These are phyloP conservation scores for Inosperma sp. DNA, from an alignment of 768 basidiomycete genomes.

Conservation along the genomic window DNA sequence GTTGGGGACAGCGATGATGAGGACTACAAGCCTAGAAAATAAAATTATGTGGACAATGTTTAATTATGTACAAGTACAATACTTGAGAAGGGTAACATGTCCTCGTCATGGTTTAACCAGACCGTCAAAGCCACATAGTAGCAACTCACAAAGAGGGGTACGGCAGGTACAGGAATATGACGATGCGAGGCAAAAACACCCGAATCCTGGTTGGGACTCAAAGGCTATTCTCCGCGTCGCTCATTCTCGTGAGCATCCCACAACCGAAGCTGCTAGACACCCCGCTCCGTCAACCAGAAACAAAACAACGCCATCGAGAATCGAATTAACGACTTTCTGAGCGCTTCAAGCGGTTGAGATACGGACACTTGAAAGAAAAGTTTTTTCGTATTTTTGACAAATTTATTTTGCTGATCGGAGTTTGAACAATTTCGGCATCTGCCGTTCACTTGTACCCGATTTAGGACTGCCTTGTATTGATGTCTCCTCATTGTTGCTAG, in stretches of 20 bases:
- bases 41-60: conserved; percentile 1
- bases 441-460: not conserved
- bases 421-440: not conserved
- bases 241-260: conserved; percentile 42
- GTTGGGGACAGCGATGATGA: conserved; percentile 57
- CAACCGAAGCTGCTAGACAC: conserved; percentile 33
- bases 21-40: conserved; percentile 25
- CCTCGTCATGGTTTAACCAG: conserved; percentile 76
- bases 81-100: conserved; percentile 39
- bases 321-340: conserved; percentile 45
- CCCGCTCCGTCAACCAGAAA: conserved; percentile 81
- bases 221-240: conserved; percentile 24
- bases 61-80: conserved; percentile 9
- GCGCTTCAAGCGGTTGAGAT: conserved; percentile 62
- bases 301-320: conserved; percentile 52
- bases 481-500: not conserved
- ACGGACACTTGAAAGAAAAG: conserved; percentile 52
- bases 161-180: conserved; percentile 84
- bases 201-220: conserved; percentile 41
- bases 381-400: not conserved
- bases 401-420: too few relatives aligned
- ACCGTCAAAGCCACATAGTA: conserved; percentile 81
- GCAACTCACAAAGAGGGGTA: conserved; percentile 44
- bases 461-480: not conserved
- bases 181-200: conserved; percentile 44